phyloP scores from a whole-genome alignment of 441 rosid genomes.

The Gossypium davidsonii region DNA sequence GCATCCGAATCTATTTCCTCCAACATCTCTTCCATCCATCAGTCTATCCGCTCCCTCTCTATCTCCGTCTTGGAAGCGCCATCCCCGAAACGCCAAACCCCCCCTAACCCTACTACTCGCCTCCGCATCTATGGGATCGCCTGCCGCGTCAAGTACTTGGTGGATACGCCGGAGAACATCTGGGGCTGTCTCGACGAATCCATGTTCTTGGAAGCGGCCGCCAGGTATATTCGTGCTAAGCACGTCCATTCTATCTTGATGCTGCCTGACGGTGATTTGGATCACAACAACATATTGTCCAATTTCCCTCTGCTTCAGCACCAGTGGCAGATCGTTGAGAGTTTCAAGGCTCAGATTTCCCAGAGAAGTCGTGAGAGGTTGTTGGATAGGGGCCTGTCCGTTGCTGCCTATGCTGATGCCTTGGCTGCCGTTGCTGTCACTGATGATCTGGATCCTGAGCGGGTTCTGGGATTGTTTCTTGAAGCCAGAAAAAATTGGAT shows the following conservation, averaged over 20 bases:
- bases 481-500: slow-evolving; percentile 77
- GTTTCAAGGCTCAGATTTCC: slow-evolving; percentile 89
- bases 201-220: slow-evolving; percentile 84
- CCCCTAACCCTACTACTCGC: slow-evolving; percentile 32
- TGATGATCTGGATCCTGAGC: slow-evolving; percentile 70
- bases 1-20: slow-evolving; percentile 63
- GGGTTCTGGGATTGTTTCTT: slow-evolving; percentile 64
- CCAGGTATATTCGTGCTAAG: slow-evolving; percentile 80
- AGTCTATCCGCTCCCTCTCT: slow-evolving; percentile 55
- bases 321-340: slow-evolving; percentile 98
- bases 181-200: slow-evolving; percentile 98
- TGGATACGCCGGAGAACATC: slow-evolving; percentile 93
- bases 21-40: slow-evolving; percentile 60
- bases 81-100: slow-evolving; percentile 38
- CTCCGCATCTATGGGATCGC: slow-evolving; percentile 64
- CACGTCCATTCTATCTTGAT: slow-evolving; percentile 60
- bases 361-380: slow-evolving; percentile 85
- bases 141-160: slow-evolving; percentile 88
- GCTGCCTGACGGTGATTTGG: slow-evolving; percentile 31
- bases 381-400: slow-evolving; percentile 54
- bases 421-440: slow-evolving; percentile 79
- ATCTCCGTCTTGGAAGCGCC: slow-evolving; percentile 40
- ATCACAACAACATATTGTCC: slow-evolving; percentile 50
- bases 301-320: slow-evolving; percentile 86
- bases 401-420: slow-evolving; percentile 77